These are phyloP conservation scores for Sodiomyces alkalinus DNA, from an alignment of 2,329 filamentous ascomycete genomes.

Conservation along the genomic window DNA sequence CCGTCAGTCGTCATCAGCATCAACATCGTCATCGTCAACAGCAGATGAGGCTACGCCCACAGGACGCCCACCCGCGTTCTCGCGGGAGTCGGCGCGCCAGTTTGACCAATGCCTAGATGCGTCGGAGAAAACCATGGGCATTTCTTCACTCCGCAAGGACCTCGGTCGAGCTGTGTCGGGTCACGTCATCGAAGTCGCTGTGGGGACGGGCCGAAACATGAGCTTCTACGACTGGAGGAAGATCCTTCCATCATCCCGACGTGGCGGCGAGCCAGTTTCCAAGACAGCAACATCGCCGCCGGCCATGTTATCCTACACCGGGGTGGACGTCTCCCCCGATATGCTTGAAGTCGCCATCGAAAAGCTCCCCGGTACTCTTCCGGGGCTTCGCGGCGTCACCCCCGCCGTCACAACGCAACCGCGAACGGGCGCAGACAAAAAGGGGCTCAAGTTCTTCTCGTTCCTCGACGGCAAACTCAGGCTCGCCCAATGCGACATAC, in stretches of 20 bases:
- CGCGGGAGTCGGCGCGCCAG: constrained; percentile 29
- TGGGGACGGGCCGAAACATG: constrained; percentile 48
- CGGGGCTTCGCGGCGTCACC: constrained; percentile 18
- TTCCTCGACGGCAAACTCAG: constrained; percentile 27
- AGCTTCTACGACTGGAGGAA: constrained; percentile 39
- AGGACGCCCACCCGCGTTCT: constrained; percentile 31
- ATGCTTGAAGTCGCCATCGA: constrained; percentile 44
- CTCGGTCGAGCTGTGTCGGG: constrained; percentile 34
- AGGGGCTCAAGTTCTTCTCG: constrained; percentile 3
- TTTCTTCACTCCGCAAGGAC: constrained; percentile 31
- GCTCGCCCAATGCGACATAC: constrained; percentile 33
- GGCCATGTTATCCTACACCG: constrained; percentile 39
- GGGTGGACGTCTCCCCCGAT: constrained; percentile 43
- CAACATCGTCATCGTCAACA: too few relatives aligned
- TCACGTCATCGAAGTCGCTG: constrained; percentile 46
- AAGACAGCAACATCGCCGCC: neutral
- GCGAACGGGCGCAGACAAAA: neutral
- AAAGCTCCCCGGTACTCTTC: constrained; percentile 29
- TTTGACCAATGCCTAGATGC: constrained; percentile 45
- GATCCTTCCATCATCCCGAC: neutral
- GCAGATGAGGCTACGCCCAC: constrained; percentile 24
- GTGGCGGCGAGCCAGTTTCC: neutral
- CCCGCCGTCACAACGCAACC: constrained; percentile 6
- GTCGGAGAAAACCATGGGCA: constrained; percentile 41
- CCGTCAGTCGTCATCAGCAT: neutral